These are phyloP conservation scores for Laguncularia racemosa DNA, from an alignment of 345 rosid species.

Conservation along the genomic window DNA sequence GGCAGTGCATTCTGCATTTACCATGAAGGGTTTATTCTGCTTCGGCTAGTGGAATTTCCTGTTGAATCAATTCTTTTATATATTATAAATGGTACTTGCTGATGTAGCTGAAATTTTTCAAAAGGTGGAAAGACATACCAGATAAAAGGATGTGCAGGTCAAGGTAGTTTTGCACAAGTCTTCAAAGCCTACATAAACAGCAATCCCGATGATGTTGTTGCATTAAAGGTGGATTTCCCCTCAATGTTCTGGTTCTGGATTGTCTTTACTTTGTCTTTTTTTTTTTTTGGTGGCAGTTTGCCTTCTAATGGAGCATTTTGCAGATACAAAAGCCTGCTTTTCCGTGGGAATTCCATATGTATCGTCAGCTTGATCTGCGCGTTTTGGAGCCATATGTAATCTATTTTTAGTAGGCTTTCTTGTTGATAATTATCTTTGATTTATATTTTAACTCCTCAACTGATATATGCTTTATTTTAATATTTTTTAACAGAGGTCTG, in stretches of 20 bases:
- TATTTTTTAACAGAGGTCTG: slow-evolving; percentile 54
- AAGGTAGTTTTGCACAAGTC: slow-evolving; percentile 90
- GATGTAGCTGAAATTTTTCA: slow-evolving; percentile 10
- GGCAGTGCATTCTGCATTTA: too few relatives aligned
- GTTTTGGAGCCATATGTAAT: slow-evolving; percentile 57
- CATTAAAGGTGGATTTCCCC: slow-evolving; percentile 52
- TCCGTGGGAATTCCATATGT: slow-evolving; percentile 96
- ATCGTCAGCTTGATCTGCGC: slow-evolving; percentile 82
- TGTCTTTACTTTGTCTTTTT: not conserved
- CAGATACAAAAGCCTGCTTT: slow-evolving; percentile 94
- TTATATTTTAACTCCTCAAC: not conserved
- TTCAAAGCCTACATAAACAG: slow-evolving; percentile 61
- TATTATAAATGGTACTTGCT: not conserved
- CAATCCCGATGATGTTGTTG: slow-evolving; percentile 78
- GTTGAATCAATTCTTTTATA: not conserved
- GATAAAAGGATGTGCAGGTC: slow-evolving; percentile 94
- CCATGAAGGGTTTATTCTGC: not conserved
- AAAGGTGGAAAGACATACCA: slow-evolving; percentile 86
- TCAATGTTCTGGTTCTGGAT: not conserved
- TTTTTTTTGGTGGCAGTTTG: not conserved
- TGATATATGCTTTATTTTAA: slow-evolving; percentile 8
- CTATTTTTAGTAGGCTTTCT: slow-evolving; percentile 10
- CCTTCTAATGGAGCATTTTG: slow-evolving; percentile 10
- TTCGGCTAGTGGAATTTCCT: not conserved
- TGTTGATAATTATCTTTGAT: not conserved